Base-by-base conservation (phyloP, 2,329 filamentous ascomycete genomes). In the Aureobasidium sp. region DNA sequence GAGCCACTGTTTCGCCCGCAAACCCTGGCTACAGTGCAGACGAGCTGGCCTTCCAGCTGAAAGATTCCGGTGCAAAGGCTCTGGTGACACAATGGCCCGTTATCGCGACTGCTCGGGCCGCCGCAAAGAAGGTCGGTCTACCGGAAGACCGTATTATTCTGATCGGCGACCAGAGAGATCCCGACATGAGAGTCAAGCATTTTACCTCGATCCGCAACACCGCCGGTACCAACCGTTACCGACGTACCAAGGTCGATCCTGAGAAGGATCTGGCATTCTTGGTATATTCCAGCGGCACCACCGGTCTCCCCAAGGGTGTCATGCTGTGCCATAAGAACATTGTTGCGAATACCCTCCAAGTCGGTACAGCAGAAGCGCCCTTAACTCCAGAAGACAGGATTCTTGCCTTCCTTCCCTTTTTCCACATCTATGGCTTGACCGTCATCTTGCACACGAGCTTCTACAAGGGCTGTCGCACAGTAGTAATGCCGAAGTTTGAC, bases 281-380 rank as follows among this genome's bases (percentile, higher is more conserved):
- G 62, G 90, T 95, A 0, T 97, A 96, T 73, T 91, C 87, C 54
- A 92, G 88, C 8, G 93, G 93, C 8, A 97, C 93, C 0, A 97
- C 93, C 0, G 93, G 93, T 1, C 77, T 91, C 56, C 92, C 93
- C 0, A 97, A 97, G 74, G 93, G 92, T 17, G 93, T 97, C 15
- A 89, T 90, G 83, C 79, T 97, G 35, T 88, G 85, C 8, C 93
- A 97, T 74, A 74, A 77, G 66, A 97, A 97, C 72, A 86, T 96
- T 63, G 83, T 95, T 12, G 78, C 90, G 63, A 96, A 96, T 72
- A 73, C 75, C 0, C 67, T 79, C 65, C 76, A 78, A 72, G 72
- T 77, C 60, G 71, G 70, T 56, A 69, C 70, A 24, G 70, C 66
- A 12, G 75, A 78, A 66, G 53, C 44, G 1, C 64, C 62, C 15